Percentiles rank a stretch among this genome's conserved stretches.
Conservation (phyloP, 2,329 filamentous ascomycete genomes). For the Amphichorda felina region DNA sequence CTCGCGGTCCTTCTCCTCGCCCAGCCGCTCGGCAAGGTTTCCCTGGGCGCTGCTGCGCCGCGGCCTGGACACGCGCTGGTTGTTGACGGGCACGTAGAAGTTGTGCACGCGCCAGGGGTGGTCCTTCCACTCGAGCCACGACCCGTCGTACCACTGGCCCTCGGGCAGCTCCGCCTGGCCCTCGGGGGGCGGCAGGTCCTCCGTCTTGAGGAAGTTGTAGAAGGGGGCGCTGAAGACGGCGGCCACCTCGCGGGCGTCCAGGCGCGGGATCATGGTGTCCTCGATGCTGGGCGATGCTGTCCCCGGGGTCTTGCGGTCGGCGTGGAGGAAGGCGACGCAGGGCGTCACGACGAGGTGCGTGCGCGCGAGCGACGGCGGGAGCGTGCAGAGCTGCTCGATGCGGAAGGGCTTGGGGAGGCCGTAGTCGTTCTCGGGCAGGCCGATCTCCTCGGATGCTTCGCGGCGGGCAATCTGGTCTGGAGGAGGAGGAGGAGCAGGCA, state of each 20-base stretch:
- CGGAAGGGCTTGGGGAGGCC: constrained; percentile 65
- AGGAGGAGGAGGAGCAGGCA: constrained; percentile 7
- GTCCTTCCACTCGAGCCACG: constrained; percentile 71
- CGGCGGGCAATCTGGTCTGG: constrained; percentile 72
- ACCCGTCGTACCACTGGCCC: constrained; percentile 73
- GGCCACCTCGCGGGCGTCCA: constrained; percentile 85
- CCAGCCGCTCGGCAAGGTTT: constrained; percentile 27
- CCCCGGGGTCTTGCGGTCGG: constrained; percentile 31
- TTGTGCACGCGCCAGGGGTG: constrained; percentile 78
- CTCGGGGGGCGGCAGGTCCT: constrained; percentile 37
- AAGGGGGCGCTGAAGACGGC: constrained; percentile 89
- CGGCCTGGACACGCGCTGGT: constrained; percentile 57
- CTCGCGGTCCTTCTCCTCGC: constrained; percentile 32
- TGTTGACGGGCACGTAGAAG: constrained; percentile 74
- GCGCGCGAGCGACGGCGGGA: constrained; percentile 64
- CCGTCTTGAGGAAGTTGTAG: constrained; percentile 60
- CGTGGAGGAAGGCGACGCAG: constrained; percentile 67
- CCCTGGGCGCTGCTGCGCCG: constrained; percentile 27
- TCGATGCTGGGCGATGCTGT: constrained; percentile 34
- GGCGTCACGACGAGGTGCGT: constrained; percentile 65
- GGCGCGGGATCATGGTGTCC: constrained; percentile 61
- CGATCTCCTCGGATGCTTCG: constrained; percentile 90
- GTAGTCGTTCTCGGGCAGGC: constrained; percentile 60
- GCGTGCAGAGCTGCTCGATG: constrained; percentile 77
- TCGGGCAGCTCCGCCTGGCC: constrained; percentile 21